Evolutionary conservation across 352 stramenopile species (phyloP).

Genomic region (Lagenidium giganteum): DNA sequence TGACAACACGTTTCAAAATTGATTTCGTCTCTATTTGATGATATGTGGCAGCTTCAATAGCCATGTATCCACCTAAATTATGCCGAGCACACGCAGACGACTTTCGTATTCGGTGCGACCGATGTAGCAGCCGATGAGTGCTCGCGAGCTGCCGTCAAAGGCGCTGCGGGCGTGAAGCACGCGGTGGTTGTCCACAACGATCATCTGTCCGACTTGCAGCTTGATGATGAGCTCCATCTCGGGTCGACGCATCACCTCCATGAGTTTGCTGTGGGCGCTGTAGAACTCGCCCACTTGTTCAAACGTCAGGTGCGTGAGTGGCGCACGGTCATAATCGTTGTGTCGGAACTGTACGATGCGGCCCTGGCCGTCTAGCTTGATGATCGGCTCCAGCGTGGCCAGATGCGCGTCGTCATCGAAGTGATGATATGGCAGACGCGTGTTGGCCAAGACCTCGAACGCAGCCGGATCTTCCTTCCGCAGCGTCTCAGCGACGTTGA

Average conservation of each 20-base stretch:
- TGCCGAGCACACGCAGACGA: conserved; percentile 69
- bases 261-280: conserved; percentile 56
- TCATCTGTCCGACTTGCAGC: conserved; percentile 77
- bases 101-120: conserved; percentile 83
- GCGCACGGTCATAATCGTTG: conserved; percentile 86
- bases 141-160: conserved; percentile 70
- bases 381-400: conserved; percentile 76
- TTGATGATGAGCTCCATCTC: conserved; percentile 57
- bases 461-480: conserved; percentile 44
- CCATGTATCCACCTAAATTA: conserved; percentile 47
- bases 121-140: conserved; percentile 87
- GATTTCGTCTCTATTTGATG: too few species aligned
- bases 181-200: conserved; percentile 85
- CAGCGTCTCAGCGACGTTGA: conserved; percentile 70
- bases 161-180: conserved; percentile 80
- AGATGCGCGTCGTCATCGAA: conserved; percentile 74
- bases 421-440: conserved; percentile 69
- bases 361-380: conserved; percentile 59
- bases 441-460: conserved; percentile 67
- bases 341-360: conserved; percentile 84
- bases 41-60: too few species aligned
- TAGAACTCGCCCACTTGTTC: conserved; percentile 75
- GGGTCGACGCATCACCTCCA: conserved; percentile 55
- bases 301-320: conserved; percentile 73
- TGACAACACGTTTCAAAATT: too few species aligned